Base-by-base conservation (phyloP, 1,284 basidiomycete species). In the Pulveroboletus sp. region DNA sequence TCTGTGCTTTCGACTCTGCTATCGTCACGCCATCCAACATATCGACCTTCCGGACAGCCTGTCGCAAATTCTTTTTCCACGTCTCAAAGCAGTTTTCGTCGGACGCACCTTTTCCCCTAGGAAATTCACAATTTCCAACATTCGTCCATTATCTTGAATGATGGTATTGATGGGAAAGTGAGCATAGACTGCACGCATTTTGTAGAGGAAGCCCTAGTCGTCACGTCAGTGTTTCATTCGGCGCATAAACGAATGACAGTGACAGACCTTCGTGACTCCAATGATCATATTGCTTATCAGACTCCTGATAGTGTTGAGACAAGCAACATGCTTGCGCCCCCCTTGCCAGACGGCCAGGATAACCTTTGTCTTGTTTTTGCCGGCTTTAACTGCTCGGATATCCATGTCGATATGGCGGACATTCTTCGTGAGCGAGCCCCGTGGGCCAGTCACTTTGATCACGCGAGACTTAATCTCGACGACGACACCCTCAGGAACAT, bases 101-200 rank as follows among this genome's bases (percentile, higher is more conserved):
- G 28, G 25, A 60, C 76, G 24, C 55, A 91, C 91, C 86, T 96
- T 95, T 83, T 94, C 92, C 67, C 96, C 94, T 75, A 97, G 82
- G 83, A 98, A 99, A 83, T 99, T 99, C 71, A 98, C 90, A 80
- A 99, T 99, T 78, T 99, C 96, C 59, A 98, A 77, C 52, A 87
- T 81, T 54, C 74, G 74, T 57, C 93, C 94, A 67, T 80, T 79
- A 43, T 91, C 89, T 75, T 91, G 88, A 73, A 98, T 94, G 77
- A 99, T 98, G 75, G 93, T 91, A 84, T 99, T 99, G 85, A 99
- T 98, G 65, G 97, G 97, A 85, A 99, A 99, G 85, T 99, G 97
- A 72, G 97, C 97, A 75, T 99, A 99, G 58, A 99, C 97, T 38
- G 96, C 84, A 71, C 94, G 92, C 94, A 98, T 96, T 90, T 99